These are phyloP conservation scores for Lyophyllum shimeji DNA, from an alignment of 768 basidiomycete genomes.

Conservation along the genomic window DNA sequence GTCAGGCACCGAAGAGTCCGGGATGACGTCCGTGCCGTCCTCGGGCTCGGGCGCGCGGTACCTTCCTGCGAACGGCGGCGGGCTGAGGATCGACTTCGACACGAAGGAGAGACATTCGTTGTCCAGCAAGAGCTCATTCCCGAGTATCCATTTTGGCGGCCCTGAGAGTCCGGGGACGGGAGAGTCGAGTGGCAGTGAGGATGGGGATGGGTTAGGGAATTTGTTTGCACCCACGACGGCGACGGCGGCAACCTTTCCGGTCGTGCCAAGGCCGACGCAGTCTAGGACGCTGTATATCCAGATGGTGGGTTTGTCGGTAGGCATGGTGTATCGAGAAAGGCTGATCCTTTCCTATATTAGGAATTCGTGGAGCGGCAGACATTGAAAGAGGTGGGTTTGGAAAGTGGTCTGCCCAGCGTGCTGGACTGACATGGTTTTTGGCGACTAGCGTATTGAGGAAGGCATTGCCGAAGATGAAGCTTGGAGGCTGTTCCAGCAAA, in stretches of 20 bases:
- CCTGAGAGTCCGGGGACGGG: constrained; percentile 39
- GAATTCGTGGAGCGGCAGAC: constrained; percentile 93
- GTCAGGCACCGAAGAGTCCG: constrained; percentile 32
- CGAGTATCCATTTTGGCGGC: constrained; percentile 78
- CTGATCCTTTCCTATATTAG: constrained; percentile 33
- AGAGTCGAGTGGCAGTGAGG: constrained; percentile 32
- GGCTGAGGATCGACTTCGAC: constrained; percentile 63
- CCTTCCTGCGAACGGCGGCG: constrained; percentile 47
- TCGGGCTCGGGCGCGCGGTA: constrained; percentile 29
- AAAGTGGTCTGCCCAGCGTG: background rate
- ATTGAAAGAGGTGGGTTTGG: constrained; percentile 64
- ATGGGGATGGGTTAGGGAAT: constrained; percentile 38
- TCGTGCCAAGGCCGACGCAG: constrained; percentile 26
- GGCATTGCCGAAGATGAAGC: constrained; percentile 82
- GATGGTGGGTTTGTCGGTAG: constrained; percentile 76
- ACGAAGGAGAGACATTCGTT: constrained; percentile 53
- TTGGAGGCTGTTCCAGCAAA: constrained; percentile 89
- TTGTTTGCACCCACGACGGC: constrained; percentile 27
- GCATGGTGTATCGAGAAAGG: no score
- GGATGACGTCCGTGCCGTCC: constrained; percentile 55
- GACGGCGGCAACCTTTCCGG: constrained; percentile 6
- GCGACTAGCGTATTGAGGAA: constrained; percentile 67
- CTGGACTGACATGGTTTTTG: background rate
- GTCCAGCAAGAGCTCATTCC: constrained; percentile 60
- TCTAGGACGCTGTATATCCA: constrained; percentile 85